These are phyloP conservation scores for Globisporangium abappressorium DNA, from an alignment of 352 stramenopile genomes.

Conservation along the genomic window DNA sequence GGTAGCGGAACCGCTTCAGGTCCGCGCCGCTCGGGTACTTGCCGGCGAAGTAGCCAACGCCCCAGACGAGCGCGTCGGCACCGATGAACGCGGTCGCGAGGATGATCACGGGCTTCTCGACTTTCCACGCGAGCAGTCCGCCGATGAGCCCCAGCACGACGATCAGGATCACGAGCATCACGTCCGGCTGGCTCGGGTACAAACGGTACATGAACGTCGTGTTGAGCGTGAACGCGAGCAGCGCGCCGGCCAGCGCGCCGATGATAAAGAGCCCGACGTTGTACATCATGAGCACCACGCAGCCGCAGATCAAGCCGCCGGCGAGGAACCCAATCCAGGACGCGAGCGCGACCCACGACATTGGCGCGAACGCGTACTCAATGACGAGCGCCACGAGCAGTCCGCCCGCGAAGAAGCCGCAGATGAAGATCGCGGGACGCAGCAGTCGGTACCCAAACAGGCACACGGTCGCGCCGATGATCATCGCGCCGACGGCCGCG, in stretches of 20 bases:
- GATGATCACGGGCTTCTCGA: conserved; percentile 51
- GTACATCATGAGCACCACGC: conserved; percentile 49
- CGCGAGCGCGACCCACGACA: conserved; percentile 45
- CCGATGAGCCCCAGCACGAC: conserved; percentile 34
- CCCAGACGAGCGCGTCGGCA: conserved; percentile 41
- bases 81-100: conserved; percentile 66
- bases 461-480: conserved; percentile 44
- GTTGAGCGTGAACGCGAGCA: conserved; percentile 31
- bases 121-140: conserved; percentile 48
- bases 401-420: conserved; percentile 66
- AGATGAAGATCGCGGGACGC: conserved; percentile 60
- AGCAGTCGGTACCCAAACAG: conserved; percentile 56
- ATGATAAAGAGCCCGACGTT: conserved; percentile 48
- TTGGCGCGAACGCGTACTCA: conserved; percentile 45
- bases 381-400: conserved; percentile 57
- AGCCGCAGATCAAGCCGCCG: conserved; percentile 34
- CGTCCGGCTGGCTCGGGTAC: conserved; percentile 41
- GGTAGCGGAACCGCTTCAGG: conserved; percentile 42
- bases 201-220: conserved; percentile 37
- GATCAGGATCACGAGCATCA: conserved; percentile 40
- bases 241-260: conserved; percentile 26
- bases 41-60: conserved; percentile 70
- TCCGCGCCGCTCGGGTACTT: conserved; percentile 63
- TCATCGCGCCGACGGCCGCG: conserved; percentile 43
- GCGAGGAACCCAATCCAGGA: conserved; percentile 58